Percentiles rank a stretch among this genome's conserved stretches.
Evolutionary conservation across 306 rosid genomes (phyloP).

Genomic region (Quercus parvula): DNA sequence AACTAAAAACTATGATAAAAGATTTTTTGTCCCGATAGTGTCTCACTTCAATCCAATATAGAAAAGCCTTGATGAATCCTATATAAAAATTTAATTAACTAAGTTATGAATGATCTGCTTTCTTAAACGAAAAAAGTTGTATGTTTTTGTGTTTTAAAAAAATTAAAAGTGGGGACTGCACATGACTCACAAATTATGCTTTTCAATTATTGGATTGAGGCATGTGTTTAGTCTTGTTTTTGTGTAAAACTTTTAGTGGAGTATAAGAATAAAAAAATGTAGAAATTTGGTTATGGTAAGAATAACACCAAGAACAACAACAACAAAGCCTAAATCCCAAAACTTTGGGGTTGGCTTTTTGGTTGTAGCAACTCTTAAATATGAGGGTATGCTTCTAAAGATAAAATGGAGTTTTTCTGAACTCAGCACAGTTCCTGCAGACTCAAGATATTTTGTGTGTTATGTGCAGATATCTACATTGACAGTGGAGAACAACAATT

Average conservation of each 20-base stretch:
- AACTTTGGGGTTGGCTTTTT: not conserved
- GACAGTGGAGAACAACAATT: conserved; percentile 62
- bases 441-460: conserved; percentile 24
- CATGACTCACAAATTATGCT: not conserved
- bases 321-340: no score
- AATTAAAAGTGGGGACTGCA: not conserved
- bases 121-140: not conserved
- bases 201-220: not conserved
- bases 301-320: no score
- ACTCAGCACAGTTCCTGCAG: conserved; percentile 1
- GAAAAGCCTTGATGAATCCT: not conserved
- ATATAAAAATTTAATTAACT: not conserved
- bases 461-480: conserved; percentile 66
- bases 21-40: not conserved
- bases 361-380: conserved; percentile 4
- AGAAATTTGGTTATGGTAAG: not conserved
- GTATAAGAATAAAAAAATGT: not conserved
- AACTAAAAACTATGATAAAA: not conserved
- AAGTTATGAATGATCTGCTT: not conserved
- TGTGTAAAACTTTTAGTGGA: not conserved
- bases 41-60: not conserved
- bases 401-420: not conserved
- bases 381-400: not conserved
- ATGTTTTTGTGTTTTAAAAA: not conserved
- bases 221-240: not conserved